These are phyloP conservation scores for Aspergillus costaricaensis DNA, from an alignment of 2,329 filamentous ascomycete species.

Conservation along the genomic window DNA sequence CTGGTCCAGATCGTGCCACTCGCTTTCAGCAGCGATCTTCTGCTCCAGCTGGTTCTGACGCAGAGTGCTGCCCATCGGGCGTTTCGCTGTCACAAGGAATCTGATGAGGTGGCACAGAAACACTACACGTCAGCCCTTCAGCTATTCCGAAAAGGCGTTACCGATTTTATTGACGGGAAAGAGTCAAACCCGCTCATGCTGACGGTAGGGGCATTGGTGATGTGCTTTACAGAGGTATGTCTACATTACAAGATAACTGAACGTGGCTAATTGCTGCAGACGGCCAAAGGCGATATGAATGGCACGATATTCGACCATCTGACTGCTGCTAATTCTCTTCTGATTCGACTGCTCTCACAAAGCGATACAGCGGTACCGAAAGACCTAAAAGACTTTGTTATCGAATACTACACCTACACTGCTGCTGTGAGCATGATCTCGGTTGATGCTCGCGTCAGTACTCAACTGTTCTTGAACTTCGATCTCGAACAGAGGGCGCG, in stretches of 20 bases:
- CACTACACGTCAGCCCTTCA: slow-evolving; percentile 35
- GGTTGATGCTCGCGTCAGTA: slow-evolving; percentile 35
- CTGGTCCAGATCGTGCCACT: slow-evolving; percentile 50
- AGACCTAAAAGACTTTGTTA: slow-evolving; percentile 48
- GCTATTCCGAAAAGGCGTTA: slow-evolving; percentile 32
- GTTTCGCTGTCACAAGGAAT: slow-evolving; percentile 32
- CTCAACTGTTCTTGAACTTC: slow-evolving; percentile 41
- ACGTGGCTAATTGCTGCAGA: slow-evolving; percentile 30
- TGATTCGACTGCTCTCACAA: slow-evolving; percentile 41
- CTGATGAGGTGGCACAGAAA: slow-evolving; percentile 30
- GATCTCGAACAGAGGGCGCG: slow-evolving; percentile 45
- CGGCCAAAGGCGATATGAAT: slow-evolving; percentile 47
- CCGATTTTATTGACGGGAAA: slow-evolving; percentile 34
- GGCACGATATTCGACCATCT: slow-evolving; percentile 52
- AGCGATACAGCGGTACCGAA: slow-evolving; percentile 36
- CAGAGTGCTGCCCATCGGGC: slow-evolving; percentile 41
- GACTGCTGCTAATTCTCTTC: slow-evolving; percentile 46
- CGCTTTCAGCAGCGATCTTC: slow-evolving; percentile 49
- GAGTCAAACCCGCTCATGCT: slow-evolving; percentile 41
- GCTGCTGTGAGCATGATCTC: slow-evolving; percentile 53
- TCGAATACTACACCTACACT: slow-evolving; percentile 54
- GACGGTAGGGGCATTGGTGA: slow-evolving; percentile 48
- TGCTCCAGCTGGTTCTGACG: slow-evolving; percentile 51
- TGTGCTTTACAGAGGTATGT: slow-evolving; percentile 52
- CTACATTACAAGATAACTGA: background rate